A percentile compares a stretch with the other conserved stretches of the same genome.
Evolutionary conservation across 2,329 filamentous ascomycete genomes (phyloP).

Genomic region (Paecilomyces sp.): DNA sequence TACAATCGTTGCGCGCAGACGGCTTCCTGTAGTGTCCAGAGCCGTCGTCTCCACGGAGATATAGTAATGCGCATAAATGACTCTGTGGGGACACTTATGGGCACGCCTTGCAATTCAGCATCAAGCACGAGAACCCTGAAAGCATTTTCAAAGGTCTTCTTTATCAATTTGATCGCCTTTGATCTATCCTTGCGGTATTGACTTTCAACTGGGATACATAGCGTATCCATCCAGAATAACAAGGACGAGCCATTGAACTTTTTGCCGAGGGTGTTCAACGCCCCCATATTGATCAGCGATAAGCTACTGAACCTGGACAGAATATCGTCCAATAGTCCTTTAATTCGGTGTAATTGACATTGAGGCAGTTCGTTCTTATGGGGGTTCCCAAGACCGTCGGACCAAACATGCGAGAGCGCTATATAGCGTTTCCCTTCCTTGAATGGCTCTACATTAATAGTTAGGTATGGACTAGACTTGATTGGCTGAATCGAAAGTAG

Average conservation of each 20-base stretch:
- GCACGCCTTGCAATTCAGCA: background rate
- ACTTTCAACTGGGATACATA: background rate
- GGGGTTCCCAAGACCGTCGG: conserved; percentile 1
- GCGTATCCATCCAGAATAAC: background rate
- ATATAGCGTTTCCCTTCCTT: conserved; percentile 1
- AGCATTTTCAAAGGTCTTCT: background rate
- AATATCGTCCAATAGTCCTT: background rate
- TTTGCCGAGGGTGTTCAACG: background rate
- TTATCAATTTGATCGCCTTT: background rate
- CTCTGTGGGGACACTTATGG: background rate
- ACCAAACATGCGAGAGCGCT: conserved; percentile 1
- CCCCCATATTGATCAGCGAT: conserved; percentile 1
- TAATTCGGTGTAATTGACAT: background rate
- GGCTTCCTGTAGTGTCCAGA: conserved; percentile 1
- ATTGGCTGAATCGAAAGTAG: conserved; percentile 1
- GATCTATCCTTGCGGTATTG: background rate
- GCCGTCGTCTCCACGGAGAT: conserved; percentile 1
- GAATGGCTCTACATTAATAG: background rate
- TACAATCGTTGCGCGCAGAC: background rate
- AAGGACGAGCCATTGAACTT: conserved; percentile 1
- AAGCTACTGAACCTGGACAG: background rate
- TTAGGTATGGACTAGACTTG: background rate
- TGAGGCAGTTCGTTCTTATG: background rate
- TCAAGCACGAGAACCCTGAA: background rate
- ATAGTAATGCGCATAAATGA: conserved; percentile 1